Conservation (phyloP, 106 monocot genomes). For the Vanilla planifolia region DNA sequence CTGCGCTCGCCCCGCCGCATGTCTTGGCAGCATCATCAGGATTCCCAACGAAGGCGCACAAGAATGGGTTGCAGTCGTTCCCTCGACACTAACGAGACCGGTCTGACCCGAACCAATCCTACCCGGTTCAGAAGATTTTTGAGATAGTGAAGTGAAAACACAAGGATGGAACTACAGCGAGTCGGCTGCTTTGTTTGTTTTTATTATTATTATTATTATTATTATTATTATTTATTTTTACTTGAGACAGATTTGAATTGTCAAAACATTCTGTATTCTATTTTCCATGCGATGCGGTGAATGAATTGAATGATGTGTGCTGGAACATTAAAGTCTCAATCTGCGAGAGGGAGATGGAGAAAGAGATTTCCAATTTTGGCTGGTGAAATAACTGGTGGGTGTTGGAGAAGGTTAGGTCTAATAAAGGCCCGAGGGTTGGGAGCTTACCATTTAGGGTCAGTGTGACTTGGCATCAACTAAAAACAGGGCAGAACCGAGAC, state of each 20-base stretch:
- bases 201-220: neutral
- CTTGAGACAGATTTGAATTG: too few species aligned
- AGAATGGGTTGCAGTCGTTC: conserved; percentile 25
- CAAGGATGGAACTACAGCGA: conserved; percentile 2
- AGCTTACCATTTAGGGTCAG: neutral
- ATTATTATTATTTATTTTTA: neutral
- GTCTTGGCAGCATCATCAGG: conserved; percentile 68
- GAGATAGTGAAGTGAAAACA: conserved; percentile 3
- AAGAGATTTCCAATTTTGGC: conserved; percentile 4
- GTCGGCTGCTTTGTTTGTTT: too few species aligned
- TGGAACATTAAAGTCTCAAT: conserved; percentile 5
- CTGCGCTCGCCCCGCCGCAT: neutral
- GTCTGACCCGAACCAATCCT: neutral
- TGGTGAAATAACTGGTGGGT: conserved; percentile 3
- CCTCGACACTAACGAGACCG: too few species aligned
- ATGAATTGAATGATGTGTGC: conserved; percentile 10
- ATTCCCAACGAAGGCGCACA: conserved; percentile 45
- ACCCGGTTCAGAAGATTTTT: neutral
- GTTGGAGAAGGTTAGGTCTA: too few species aligned
- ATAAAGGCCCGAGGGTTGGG: neutral
- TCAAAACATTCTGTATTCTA: conserved; percentile 6
- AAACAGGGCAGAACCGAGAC: neutral
- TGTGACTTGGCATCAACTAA: neutral
- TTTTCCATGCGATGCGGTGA: neutral
- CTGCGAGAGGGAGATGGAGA: conserved; percentile 1